Base-by-base conservation (phyloP, 2,329 filamentous ascomycete genomes). In the Pseudogymnoascus sp. region DNA sequence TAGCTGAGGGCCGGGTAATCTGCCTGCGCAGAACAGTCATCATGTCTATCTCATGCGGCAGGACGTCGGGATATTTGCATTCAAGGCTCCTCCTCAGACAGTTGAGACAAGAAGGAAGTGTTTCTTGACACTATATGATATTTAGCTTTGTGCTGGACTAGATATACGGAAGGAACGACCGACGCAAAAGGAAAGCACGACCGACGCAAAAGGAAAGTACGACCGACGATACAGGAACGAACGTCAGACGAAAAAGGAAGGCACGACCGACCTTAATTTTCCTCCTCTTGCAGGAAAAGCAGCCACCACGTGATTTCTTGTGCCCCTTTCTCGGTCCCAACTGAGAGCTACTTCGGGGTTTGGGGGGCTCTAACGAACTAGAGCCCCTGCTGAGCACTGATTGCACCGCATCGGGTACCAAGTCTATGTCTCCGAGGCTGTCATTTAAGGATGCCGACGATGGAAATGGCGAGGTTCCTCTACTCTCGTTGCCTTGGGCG, bases 211-310 rank as follows among this genome's bases (percentile, higher is more conserved):
- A 25, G 14, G 38, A 6, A 16, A 1, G n/a, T 6, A 12, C 25
- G 56, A 64, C 28, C 34, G 18, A 31, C 7, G 28, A 31, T 31
- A 8, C 9, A 49, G 40, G 25, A 62, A 38, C 6, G 34, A 12
- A 53, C 28, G 21, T 31, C 9, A 7, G 31, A 34, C 3, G 16
- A 23, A 25, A 37, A 40, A 21, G 23, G 61, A 56, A 31, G 31
- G 28, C 11, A n/a, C 23, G 23, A 62, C 66, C 21, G 73, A 82
- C 82, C 80, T 86, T 88, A 72, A 89, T 88, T 64, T 85, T 81
- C 42, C 86, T 77, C 63, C 82, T 78, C 73, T 88, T 88, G 76
- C 86, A 89, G 71, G 87, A 87, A 72, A 82, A 88, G 73, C 86
- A 88, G 7, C 86, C 86, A 14, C 82, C 77, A 23, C 86, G 79